Conservation (phyloP, 192 early-diverging fungal genomes). For the Backusella mclennaniae region DNA sequence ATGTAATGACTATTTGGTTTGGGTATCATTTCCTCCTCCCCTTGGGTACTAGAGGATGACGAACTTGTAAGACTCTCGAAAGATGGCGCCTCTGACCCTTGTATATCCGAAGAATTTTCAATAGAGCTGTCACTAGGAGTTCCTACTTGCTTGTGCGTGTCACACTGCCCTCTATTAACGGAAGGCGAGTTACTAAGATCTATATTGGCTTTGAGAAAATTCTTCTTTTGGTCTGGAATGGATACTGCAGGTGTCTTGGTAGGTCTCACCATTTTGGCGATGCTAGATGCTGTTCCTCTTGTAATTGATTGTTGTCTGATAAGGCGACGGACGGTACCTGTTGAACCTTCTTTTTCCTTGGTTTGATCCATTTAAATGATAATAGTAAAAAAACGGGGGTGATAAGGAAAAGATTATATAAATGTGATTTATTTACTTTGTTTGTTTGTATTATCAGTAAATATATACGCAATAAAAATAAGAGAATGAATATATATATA, state of each 20-base stretch:
- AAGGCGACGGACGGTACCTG: not conserved
- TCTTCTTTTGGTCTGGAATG: not conserved
- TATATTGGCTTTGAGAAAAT: not conserved
- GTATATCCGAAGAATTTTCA: slow-evolving; percentile 10
- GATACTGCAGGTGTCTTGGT: not conserved
- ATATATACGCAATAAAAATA: not conserved
- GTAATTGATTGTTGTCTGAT: slow-evolving; percentile 8
- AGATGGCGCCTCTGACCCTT: not conserved
- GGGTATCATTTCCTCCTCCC: not conserved
- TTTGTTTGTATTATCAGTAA: not conserved
- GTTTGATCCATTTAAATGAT: not conserved
- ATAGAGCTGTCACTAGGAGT: slow-evolving; percentile 6
- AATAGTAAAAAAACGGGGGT: not conserved
- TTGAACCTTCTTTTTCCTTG: not conserved
- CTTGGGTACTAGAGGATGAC: not conserved
- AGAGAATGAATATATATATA: not conserved
- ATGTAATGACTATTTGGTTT: not conserved
- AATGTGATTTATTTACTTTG: not conserved
- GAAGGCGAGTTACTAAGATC: not conserved
- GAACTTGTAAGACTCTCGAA: not conserved
- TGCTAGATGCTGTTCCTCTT: slow-evolving; percentile 9
- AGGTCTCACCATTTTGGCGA: slow-evolving; percentile 6
- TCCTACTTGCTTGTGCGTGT: not conserved
- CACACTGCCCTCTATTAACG: not conserved
- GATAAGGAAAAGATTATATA: not conserved